Conservation (phyloP, 2,329 filamentous ascomycete species). For the Aspergillus uvarum region DNA sequence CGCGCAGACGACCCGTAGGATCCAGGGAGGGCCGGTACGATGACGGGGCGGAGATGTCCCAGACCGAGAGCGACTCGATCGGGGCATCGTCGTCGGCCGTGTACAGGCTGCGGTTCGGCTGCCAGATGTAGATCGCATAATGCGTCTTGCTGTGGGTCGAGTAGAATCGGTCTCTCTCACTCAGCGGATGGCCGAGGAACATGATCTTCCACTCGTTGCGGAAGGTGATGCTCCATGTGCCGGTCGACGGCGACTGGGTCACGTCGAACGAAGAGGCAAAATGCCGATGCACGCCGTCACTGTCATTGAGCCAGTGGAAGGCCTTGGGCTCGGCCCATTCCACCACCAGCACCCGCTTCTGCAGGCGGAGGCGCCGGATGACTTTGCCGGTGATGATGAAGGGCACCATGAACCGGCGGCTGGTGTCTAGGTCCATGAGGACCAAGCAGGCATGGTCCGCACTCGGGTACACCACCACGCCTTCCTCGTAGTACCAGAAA, state of each 20-base stretch:
- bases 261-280: conserved; percentile 62
- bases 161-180: conserved; percentile 61
- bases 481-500: conserved; percentile 60
- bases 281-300: conserved; percentile 55
- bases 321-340: conserved; percentile 60
- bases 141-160: conserved; percentile 60
- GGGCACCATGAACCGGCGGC: conserved; percentile 48
- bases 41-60: conserved; percentile 57
- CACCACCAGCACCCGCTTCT: conserved; percentile 57
- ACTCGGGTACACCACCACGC: conserved; percentile 56
- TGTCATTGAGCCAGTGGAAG: conserved; percentile 54
- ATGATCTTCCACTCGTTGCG: conserved; percentile 63
- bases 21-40: conserved; percentile 54
- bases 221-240: conserved; percentile 48
- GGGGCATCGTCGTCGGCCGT: conserved; percentile 55
- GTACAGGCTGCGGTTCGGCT: conserved; percentile 57
- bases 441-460: conserved; percentile 37
- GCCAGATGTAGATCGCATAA: conserved; percentile 64
- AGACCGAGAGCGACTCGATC: conserved; percentile 59
- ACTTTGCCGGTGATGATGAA: conserved; percentile 53
- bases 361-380: conserved; percentile 56
- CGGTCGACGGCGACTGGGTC: conserved; percentile 13
- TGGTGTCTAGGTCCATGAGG: conserved; percentile 53
- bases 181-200: conserved; percentile 56
- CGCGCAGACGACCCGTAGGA: conserved; percentile 39